phyloP scores from a whole-genome alignment of 495 filamentous ascomycete genomes.

The Symbiotaphrina buchneri region DNA sequence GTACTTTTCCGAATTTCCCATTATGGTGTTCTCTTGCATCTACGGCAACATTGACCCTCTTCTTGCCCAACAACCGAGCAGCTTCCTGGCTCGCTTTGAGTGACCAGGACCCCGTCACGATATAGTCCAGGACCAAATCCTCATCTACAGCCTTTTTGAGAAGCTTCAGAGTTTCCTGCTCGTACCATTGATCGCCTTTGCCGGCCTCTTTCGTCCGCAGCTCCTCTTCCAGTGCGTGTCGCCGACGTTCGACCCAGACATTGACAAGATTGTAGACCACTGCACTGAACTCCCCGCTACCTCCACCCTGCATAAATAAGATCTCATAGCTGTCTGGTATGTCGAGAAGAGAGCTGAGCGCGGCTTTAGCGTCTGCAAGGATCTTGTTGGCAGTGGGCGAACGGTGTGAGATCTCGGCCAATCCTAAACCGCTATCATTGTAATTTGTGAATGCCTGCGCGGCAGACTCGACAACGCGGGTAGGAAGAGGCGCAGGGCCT shows the following conservation, averaged over 20 bases:
- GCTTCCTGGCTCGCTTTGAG: constrained; percentile 83
- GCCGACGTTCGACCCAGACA: constrained; percentile 51
- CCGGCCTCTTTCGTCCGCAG: constrained; percentile 6
- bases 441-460: constrained; percentile 62
- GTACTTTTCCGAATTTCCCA: constrained; percentile 79
- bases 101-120: constrained; percentile 86
- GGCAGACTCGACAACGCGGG: constrained; percentile 48
- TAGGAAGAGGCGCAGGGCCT: constrained; percentile 67
- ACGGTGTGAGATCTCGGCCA: constrained; percentile 79
- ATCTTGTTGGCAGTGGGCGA: constrained; percentile 52
- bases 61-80: constrained; percentile 43
- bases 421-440: constrained; percentile 54
- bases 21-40: constrained; percentile 46
- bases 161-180: constrained; percentile 30
- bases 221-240: constrained; percentile 16
- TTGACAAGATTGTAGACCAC: constrained; percentile 60
- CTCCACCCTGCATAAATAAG: constrained; percentile 65
- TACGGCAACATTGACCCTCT: constrained; percentile 56
- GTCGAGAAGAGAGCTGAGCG: constrained; percentile 44
- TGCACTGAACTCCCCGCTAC: constrained; percentile 63
- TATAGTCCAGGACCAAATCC: constrained; percentile 63
- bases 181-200: constrained; percentile 13
- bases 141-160: constrained; percentile 38
- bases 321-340: constrained; percentile 59
- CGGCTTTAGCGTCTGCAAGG: constrained; percentile 38